Evolutionary conservation across 768 basidiomycete species (phyloP).

Genomic region (Tulasnella sp.): DNA sequence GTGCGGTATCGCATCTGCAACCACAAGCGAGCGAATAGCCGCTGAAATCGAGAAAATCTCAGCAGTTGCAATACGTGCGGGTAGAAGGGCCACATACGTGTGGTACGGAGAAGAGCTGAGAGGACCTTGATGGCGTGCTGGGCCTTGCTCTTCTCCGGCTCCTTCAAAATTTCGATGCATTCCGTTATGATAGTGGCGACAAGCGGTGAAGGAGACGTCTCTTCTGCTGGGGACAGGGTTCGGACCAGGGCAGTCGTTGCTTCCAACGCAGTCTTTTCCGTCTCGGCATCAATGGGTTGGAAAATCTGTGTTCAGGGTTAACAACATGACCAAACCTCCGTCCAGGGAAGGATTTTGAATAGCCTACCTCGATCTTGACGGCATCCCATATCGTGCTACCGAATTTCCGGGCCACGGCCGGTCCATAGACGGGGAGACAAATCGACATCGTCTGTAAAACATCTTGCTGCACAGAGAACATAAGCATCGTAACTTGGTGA

Average conservation of each 20-base stretch:
- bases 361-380: conserved; percentile 76
- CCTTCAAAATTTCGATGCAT: conserved; percentile 71
- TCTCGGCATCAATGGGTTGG: conserved; percentile 77
- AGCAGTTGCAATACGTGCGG: conserved; percentile 15
- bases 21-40: conserved; percentile 61
- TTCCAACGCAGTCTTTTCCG: conserved; percentile 69
- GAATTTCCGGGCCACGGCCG: conserved; percentile 53
- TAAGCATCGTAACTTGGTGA: not conserved
- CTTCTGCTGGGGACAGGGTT: conserved; percentile 55
- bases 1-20: conserved; percentile 67
- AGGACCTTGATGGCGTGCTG: conserved; percentile 82
- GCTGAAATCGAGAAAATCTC: conserved; percentile 44
- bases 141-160: conserved; percentile 93
- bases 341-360: not conserved
- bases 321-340: conserved; percentile 6
- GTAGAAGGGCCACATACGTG: conserved; percentile 52
- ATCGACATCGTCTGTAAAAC: conserved; percentile 70
- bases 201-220: conserved; percentile 48
- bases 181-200: conserved; percentile 75
- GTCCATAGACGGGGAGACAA: conserved; percentile 84
- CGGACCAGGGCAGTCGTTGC: conserved; percentile 68
- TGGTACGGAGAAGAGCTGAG: conserved; percentile 70
- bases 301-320: conserved; percentile 61
- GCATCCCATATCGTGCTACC: conserved; percentile 85
- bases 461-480: conserved; percentile 57